Base-by-base conservation (phyloP, 1,284 basidiomycete genomes). In the Sanguinoderma infundibulare region DNA sequence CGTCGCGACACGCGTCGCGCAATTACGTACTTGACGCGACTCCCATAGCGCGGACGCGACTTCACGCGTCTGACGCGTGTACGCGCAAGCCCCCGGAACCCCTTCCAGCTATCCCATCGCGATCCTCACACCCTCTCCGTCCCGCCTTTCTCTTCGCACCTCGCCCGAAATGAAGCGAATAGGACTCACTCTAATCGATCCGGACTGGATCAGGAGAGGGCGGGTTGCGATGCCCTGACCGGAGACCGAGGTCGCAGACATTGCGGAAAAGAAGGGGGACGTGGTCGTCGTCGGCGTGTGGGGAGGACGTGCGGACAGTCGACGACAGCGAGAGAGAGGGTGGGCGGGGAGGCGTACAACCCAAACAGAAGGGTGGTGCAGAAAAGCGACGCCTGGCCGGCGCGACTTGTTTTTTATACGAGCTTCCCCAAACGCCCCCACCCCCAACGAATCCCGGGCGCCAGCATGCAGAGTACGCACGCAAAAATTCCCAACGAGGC, bases 171-270 rank as follows among this genome's bases (percentile, higher is more conserved):
- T 26, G n/a, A 17, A 15, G 46, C 17, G 44, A 24, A 22, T 53
- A 28, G 51, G 58, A 82, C 70, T 73, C 73, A 92, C 90, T 83
- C 89, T 89, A 81, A 83, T 79, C 70, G 83, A 79, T 65, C 84
- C 84, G 55, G 83, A 74, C 62, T 85, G 78, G 62, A 91, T 77
- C 64, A 87, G 81, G 69, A 92, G 76, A 66, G 90, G 90, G 73
- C 90, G 87, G 70, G 81, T 83, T 65, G 80, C 73, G 69, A 87
- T 87, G 52, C 64, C 67, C 58, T 65, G 59, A 57, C 59, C 59
- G 55, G 66, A 63, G 53, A 60, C 35, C 12, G 71, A 60, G 54
- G 69, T 55, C 42, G 69, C 59, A 62, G 70, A 69, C 70, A 73
- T 74, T 62, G 66, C 52, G 52, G 53, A 44, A 35, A n/a, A 5